Percentiles rank a stretch among this genome's conserved stretches.
Evolutionary conservation across 208 protist genomes (phyloP).

Genomic region (Leishmania tropica): DNA sequence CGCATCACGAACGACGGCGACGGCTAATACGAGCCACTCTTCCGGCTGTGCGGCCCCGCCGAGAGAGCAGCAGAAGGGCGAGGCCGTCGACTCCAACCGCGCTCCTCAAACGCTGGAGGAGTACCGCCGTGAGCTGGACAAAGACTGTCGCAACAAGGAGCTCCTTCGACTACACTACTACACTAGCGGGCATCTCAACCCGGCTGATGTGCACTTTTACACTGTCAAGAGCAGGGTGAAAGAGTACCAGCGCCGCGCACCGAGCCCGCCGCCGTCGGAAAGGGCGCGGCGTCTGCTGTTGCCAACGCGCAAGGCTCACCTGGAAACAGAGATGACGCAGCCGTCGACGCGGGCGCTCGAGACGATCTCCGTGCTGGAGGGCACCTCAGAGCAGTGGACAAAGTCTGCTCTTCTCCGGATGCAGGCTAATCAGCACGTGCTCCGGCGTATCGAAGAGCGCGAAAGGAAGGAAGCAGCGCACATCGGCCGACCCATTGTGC

Average conservation of each 20-base stretch:
- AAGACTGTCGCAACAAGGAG: slow-evolving; percentile 15
- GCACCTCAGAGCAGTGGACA: slow-evolving; percentile 23
- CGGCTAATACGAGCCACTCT: background rate
- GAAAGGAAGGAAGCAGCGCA: slow-evolving; percentile 16
- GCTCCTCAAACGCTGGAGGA: slow-evolving; percentile 16
- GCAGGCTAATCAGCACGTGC: slow-evolving; percentile 20
- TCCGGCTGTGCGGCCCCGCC: background rate
- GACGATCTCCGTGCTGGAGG: background rate
- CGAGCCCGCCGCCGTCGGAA: slow-evolving; percentile 1
- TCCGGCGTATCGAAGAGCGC: slow-evolving; percentile 18
- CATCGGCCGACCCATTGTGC: background rate
- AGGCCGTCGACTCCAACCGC: background rate
- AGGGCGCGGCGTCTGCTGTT: background rate
- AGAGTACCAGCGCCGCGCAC: slow-evolving; percentile 27
- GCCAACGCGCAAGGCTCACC: background rate
- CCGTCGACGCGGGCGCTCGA: background rate
- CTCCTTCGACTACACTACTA: slow-evolving; percentile 21
- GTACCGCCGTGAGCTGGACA: slow-evolving; percentile 32
- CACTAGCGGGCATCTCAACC: slow-evolving; percentile 24
- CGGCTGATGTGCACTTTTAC: slow-evolving; percentile 29
- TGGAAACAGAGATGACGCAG: background rate
- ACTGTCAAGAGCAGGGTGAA: slow-evolving; percentile 7
- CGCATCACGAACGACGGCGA: background rate
- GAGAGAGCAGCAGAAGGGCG: background rate
- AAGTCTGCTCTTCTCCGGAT: slow-evolving; percentile 26